These are phyloP conservation scores for Arabidopsis arenosa DNA, from an alignment of 345 rosid species.

Conservation along the genomic window DNA sequence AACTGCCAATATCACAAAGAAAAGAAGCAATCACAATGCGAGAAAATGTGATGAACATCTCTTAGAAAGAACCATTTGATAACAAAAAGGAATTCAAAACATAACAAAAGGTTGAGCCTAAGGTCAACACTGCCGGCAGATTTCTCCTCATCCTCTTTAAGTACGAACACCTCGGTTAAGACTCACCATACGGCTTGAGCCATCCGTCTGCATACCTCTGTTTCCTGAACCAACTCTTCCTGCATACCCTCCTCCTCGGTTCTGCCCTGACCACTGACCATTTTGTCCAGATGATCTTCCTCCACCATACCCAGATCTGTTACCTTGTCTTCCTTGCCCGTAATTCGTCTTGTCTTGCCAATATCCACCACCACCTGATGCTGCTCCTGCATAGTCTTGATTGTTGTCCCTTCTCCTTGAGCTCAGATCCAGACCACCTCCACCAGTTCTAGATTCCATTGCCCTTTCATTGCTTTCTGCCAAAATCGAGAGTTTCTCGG, in stretches of 20 bases:
- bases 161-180: constrained; percentile 41
- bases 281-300: constrained; percentile 40
- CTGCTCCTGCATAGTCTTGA: constrained; percentile 41
- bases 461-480: constrained; percentile 89
- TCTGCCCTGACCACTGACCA: constrained; percentile 43
- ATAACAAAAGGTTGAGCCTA: constrained; percentile 24
- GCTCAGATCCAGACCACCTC: constrained; percentile 65
- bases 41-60: constrained; percentile 1
- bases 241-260: constrained; percentile 44
- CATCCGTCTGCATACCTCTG: constrained; percentile 44
- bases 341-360: constrained; percentile 46
- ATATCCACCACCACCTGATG: constrained; percentile 45
- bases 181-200: constrained; percentile 49
- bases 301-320: constrained; percentile 45
- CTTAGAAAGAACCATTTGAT: background rate
- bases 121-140: constrained; percentile 19
- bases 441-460: constrained; percentile 67
- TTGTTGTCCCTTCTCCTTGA: constrained; percentile 72
- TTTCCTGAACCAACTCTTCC: constrained; percentile 43
- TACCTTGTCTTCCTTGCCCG: constrained; percentile 46
- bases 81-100: background rate
- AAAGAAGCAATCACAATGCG: background rate
- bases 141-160: constrained; percentile 3
- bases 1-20: background rate
- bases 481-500: constrained; percentile 74